A percentile compares a stretch with the other conserved stretches of the same genome.
Conservation (phyloP, 2,329 filamentous ascomycete genomes). For the Aspergillus viridinutans region DNA sequence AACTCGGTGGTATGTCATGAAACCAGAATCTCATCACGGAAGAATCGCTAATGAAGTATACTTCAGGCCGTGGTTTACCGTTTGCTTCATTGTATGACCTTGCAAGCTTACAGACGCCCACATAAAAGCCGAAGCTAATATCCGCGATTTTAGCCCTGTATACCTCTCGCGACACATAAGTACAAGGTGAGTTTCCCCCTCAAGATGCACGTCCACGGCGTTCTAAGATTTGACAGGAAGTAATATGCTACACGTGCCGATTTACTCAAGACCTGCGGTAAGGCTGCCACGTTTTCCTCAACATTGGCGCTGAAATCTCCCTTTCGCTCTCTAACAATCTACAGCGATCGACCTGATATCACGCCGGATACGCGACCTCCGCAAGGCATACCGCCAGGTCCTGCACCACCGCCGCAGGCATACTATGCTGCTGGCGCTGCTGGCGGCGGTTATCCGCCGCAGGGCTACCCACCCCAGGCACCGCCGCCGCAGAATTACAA, state of each 20-base stretch:
- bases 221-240: conserved; percentile 30
- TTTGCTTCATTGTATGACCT: conserved; percentile 41
- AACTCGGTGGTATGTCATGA: conserved; percentile 37
- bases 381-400: conserved; percentile 22
- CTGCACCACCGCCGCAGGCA: conserved; percentile 22
- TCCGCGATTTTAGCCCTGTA: conserved; percentile 28
- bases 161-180: conserved; percentile 37
- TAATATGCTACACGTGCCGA: conserved; percentile 35
- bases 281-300: neutral
- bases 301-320: neutral
- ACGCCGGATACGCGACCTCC: conserved; percentile 35
- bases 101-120: neutral
- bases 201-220: neutral
- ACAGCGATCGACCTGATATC: conserved; percentile 35
- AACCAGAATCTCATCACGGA: neutral
- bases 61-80: conserved; percentile 42
- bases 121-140: neutral
- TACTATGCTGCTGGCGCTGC: conserved; percentile 4
- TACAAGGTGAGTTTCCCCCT: conserved; percentile 27
- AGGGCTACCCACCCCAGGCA: conserved; percentile 11
- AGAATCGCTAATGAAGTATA: neutral
- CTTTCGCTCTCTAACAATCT: conserved; percentile 1
- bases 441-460: conserved; percentile 2
- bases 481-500: conserved; percentile 14
- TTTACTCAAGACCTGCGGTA: conserved; percentile 37